phyloP scores from a whole-genome alignment of 495 filamentous ascomycete genomes.

The Trypethelium eluteriae region DNA sequence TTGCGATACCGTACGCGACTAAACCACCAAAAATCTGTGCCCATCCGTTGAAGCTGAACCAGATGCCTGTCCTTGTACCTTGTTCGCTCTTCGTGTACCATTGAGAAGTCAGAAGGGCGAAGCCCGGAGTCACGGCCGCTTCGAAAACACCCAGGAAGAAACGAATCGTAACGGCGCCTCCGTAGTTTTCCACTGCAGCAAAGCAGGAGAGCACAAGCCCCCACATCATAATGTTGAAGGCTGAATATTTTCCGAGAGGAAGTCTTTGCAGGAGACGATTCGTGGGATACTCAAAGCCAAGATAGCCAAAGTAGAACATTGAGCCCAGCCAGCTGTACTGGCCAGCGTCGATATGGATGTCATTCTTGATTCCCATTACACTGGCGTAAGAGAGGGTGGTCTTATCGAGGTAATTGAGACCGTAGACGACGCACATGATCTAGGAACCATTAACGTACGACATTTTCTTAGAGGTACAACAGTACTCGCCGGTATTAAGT shows the following conservation, averaged over 20 bases:
- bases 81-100: slow-evolving; percentile 47
- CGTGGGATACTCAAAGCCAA: slow-evolving; percentile 49
- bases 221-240: slow-evolving; percentile 41
- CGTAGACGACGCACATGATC: slow-evolving; percentile 35
- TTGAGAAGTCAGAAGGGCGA: slow-evolving; percentile 45
- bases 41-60: slow-evolving; percentile 46
- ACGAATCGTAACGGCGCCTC: slow-evolving; percentile 37
- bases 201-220: slow-evolving; percentile 39
- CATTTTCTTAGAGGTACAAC: background rate
- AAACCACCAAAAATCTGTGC: slow-evolving; percentile 48
- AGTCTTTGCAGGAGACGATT: slow-evolving; percentile 52
- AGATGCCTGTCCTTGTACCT: slow-evolving; percentile 41
- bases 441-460: slow-evolving; percentile 9
- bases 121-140: slow-evolving; percentile 41
- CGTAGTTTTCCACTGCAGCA: slow-evolving; percentile 37
- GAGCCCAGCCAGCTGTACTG: slow-evolving; percentile 50
- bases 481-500: slow-evolving; percentile 33
- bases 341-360: slow-evolving; percentile 38
- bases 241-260: slow-evolving; percentile 44
- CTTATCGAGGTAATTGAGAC: slow-evolving; percentile 53
- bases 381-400: slow-evolving; percentile 48
- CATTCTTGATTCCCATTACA: slow-evolving; percentile 43
- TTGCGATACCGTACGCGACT: slow-evolving; percentile 58
- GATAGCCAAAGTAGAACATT: slow-evolving; percentile 45
- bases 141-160: slow-evolving; percentile 48